phyloP scores from a whole-genome alignment of 331 rosid species.

The Pyracantha coccinea region DNA sequence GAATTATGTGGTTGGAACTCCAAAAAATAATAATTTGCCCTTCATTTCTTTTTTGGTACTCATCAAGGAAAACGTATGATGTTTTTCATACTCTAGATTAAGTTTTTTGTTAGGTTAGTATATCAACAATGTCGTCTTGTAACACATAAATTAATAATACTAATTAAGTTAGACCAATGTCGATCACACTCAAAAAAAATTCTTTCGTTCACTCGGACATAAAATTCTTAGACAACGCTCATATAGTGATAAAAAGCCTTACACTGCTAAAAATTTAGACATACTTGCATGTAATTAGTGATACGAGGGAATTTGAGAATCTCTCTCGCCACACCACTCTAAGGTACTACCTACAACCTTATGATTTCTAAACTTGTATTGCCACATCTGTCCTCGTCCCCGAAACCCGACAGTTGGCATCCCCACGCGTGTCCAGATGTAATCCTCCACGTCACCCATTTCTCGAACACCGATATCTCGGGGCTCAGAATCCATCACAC shows the following conservation, averaged over 20 bases:
- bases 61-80: background rate
- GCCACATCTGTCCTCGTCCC: constrained; percentile 22
- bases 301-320: no score
- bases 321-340: no score
- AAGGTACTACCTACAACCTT: no score
- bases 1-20: background rate
- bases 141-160: no score
- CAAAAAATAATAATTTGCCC: no score
- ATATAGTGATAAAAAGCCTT: no score
- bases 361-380: no score
- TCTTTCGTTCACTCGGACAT: no score
- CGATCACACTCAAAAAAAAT: fast-evolving
- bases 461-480: background rate
- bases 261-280: no score
- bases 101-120: background rate
- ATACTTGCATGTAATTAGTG: no score
- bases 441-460: background rate
- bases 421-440: constrained; percentile 11
- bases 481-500: background rate
- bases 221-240: no score
- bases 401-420: constrained; percentile 18
- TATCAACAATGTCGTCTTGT: no score
- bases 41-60: background rate
- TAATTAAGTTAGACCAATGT: background rate
- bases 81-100: background rate